phyloP scores from a whole-genome alignment of 768 basidiomycete genomes.

The Tricholoma matsutake region DNA sequence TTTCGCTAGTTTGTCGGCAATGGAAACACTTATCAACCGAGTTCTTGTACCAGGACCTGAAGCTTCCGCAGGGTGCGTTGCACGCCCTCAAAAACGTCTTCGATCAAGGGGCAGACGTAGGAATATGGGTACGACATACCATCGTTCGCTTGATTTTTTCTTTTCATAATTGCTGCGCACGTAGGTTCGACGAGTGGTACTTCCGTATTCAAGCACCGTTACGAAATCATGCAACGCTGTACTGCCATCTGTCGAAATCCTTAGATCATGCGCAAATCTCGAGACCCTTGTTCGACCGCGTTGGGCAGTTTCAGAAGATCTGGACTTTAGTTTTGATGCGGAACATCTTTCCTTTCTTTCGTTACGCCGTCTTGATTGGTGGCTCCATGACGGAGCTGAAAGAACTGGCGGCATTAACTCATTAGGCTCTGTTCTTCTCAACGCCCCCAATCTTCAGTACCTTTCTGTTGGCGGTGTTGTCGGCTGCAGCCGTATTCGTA shows the following conservation, averaged over 20 bases:
- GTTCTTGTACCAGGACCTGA: constrained; percentile 54
- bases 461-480: constrained; percentile 52
- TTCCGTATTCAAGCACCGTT: constrained; percentile 55
- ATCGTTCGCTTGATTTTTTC: constrained; percentile 1
- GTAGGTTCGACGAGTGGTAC: constrained; percentile 53
- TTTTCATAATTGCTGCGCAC: background rate
- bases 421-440: constrained; percentile 46
- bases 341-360: constrained; percentile 43
- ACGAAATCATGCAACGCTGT: constrained; percentile 29
- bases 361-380: constrained; percentile 67
- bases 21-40: constrained; percentile 49
- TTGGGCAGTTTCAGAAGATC: constrained; percentile 19
- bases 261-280: constrained; percentile 46
- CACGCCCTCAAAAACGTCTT: constrained; percentile 32
- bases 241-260: constrained; percentile 41
- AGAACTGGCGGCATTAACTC: constrained; percentile 67
- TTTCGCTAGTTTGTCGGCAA: constrained; percentile 54
- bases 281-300: constrained; percentile 55
- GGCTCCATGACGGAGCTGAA: constrained; percentile 56
- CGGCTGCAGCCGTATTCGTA: constrained; percentile 24
- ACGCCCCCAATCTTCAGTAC: constrained; percentile 54
- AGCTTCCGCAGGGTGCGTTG: constrained; percentile 33
- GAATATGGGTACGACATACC: constrained; percentile 22
- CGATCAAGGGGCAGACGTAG: constrained; percentile 21
- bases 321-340: constrained; percentile 53